phyloP scores from a whole-genome alignment of 352 stramenopile genomes.

The Pelagophyceae sp. region DNA sequence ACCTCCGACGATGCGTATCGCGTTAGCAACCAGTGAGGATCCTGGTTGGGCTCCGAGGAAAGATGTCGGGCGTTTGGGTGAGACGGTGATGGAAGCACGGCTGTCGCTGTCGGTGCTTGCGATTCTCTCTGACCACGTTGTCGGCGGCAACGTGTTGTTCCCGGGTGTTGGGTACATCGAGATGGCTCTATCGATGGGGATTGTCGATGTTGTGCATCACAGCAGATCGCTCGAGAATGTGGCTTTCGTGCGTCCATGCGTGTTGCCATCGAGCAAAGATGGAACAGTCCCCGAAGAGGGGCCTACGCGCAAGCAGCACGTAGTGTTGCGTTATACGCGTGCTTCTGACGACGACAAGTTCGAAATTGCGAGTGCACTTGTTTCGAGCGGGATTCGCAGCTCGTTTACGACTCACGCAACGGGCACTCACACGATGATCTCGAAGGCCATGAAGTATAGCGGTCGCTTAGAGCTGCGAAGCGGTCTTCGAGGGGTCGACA shows the following conservation, averaged over 20 bases:
- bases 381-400: background rate
- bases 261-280: background rate
- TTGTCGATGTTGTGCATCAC: background rate
- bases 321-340: background rate
- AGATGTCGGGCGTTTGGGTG: background rate
- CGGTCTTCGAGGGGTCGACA: too few species aligned
- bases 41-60: background rate
- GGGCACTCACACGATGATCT: background rate
- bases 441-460: too few species aligned
- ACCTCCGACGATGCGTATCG: background rate
- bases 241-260: background rate
- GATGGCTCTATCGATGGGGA: background rate
- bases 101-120: background rate
- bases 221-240: background rate
- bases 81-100: background rate
- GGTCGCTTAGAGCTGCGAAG: too few species aligned
- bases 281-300: too few species aligned
- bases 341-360: background rate
- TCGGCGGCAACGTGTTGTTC: background rate
- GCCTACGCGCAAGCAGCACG: too few species aligned
- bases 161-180: constrained; percentile 1
- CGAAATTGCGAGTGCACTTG: background rate
- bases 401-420: background rate
- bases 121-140: background rate
- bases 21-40: background rate